These are phyloP conservation scores for Trichophyton mentagrophytes DNA, from an alignment of 2,329 filamentous ascomycete genomes.

Conservation along the genomic window DNA sequence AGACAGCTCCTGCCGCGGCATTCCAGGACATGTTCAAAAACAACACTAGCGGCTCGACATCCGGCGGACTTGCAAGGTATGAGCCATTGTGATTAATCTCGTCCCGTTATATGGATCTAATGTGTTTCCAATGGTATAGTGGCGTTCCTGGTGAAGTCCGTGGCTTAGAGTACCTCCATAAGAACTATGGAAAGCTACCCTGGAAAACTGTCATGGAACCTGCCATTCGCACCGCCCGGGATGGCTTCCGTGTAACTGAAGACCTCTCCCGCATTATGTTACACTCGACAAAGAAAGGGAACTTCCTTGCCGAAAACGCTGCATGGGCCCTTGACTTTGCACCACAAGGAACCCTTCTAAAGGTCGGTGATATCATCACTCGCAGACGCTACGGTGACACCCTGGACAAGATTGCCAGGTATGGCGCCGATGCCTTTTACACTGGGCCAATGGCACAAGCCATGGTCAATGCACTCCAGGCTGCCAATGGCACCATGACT, in stretches of 20 bases:
- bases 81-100: background rate
- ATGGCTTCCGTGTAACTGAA: constrained; percentile 59
- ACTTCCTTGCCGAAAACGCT: constrained; percentile 63
- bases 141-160: constrained; percentile 50
- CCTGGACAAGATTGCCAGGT: constrained; percentile 59
- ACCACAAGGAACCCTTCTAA: constrained; percentile 60
- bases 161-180: constrained; percentile 67
- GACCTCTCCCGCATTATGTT: constrained; percentile 67
- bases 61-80: constrained; percentile 56
- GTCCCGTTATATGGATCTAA: background rate
- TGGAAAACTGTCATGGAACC: constrained; percentile 63
- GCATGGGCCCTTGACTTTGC: constrained; percentile 83
- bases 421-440: constrained; percentile 65
- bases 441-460: constrained; percentile 57
- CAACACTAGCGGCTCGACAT: constrained; percentile 53
- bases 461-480: constrained; percentile 56
- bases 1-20: constrained; percentile 71
- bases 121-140: constrained; percentile 23
- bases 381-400: constrained; percentile 69
- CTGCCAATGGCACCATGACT: constrained; percentile 71
- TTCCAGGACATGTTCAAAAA: constrained; percentile 73
- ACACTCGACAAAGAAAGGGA: constrained; percentile 33
- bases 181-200: constrained; percentile 45
- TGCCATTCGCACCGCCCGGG: constrained; percentile 57
- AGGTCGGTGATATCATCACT: constrained; percentile 64